Percentiles rank a stretch among this genome's conserved stretches.
phyloP scores from a whole-genome alignment of 2,329 filamentous ascomycete species.

The Ceratocystis variospora region DNA sequence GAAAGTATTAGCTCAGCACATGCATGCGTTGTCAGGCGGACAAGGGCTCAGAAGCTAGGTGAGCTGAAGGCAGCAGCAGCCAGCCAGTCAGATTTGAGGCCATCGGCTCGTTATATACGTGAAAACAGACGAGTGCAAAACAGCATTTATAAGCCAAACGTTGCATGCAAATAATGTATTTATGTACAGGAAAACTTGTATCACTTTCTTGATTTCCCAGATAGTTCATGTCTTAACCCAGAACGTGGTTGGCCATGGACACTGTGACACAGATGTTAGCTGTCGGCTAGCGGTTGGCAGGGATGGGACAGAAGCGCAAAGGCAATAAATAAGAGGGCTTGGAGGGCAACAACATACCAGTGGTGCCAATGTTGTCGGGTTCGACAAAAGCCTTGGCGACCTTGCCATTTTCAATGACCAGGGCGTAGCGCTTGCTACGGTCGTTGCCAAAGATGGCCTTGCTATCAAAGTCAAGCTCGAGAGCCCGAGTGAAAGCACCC shows the following conservation, averaged over 20 bases:
- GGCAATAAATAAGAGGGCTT: not conserved
- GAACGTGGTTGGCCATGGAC: slow-evolving; percentile 38
- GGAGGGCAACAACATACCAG: slow-evolving; percentile 40
- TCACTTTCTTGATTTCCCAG: not conserved
- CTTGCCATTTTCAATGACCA: slow-evolving; percentile 72
- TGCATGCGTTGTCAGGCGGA: not conserved
- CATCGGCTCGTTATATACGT: too few species aligned
- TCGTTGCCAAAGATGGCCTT: slow-evolving; percentile 65
- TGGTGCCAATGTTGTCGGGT: slow-evolving; percentile 72
- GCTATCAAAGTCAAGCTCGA: slow-evolving; percentile 73
- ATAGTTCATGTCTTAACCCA: slow-evolving; percentile 25
- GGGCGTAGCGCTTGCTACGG: slow-evolving; percentile 76
- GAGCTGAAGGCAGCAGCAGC: too few species aligned
- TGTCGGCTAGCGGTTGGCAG: not conserved
- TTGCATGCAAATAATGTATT: not conserved
- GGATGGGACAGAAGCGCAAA: not conserved
- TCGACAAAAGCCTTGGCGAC: slow-evolving; percentile 72
- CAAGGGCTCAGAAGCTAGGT: too few species aligned
- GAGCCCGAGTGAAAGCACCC: slow-evolving; percentile 64
- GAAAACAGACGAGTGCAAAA: too few species aligned
- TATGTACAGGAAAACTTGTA: not conserved
- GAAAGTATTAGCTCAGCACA: not conserved
- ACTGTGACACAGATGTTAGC: slow-evolving; percentile 26
- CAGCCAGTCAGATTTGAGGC: not conserved
- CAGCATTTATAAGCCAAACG: not conserved